Evolutionary conservation across 352 stramenopile genomes (phyloP), one percentile per base, ranked within the genome.

Genomic region (Globisporangium rhizosaccharum): DNA sequence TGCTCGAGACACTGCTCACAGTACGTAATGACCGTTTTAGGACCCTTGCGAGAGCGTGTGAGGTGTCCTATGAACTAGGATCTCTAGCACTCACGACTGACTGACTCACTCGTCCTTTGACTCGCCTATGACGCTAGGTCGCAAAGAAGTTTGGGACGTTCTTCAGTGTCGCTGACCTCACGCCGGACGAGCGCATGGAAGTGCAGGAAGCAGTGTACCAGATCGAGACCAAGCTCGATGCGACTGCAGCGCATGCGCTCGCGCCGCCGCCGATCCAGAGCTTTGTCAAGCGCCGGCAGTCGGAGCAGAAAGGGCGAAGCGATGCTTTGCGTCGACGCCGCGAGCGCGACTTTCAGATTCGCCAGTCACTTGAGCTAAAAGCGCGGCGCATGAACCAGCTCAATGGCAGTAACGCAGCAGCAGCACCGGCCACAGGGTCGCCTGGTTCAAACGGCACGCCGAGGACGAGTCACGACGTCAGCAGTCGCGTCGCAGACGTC

Each of bases 111-210:
- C 33, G 33, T 39, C 33, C 7, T 39, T 10, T 39, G 30, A 5
- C 11, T 39, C 5, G 33, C 0, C 8, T 39, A 1, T 41, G 51
- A 76, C 33, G 33, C 33, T 12, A 39, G 70, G 63, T 94, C 26
- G 82, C 82, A 0, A 90, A 88, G 58, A 76, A 85, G 51, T 91
- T 90, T 63, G 72, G 82, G 37, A 92, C 79, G 0, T 94, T 95
- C 54, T 94, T 94, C 48, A 70, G 76, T 30, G 67, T 72, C 17
- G 70, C 78, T 0, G 72, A 75, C 3, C 51, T 90, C 14, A 70
- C 68, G 11, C 60, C 68, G 1, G 67, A 82, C 12, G 79, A 93
- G 46, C 68, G 73, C 5, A 52, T 94, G 56, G 65, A 67, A 8
- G 72, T 95, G 0, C 84, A 95, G 47, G 67, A 77, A 52, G 68